Base-by-base conservation (phyloP, 192 early-diverging fungal species). In the Coemansia sp. region DNA sequence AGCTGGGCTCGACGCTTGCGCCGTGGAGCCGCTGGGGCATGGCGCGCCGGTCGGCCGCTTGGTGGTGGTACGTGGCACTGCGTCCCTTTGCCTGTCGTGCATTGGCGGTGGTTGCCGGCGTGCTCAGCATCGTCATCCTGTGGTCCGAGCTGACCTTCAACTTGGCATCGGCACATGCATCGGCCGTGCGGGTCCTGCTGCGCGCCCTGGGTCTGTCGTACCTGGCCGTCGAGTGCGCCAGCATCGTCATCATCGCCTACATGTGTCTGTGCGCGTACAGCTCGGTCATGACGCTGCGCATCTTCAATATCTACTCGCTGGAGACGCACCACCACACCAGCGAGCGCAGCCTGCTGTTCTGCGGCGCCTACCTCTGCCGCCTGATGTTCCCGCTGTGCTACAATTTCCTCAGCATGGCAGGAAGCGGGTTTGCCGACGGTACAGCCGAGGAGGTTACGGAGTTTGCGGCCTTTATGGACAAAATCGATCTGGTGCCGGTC, bases 121-220 rank as follows among this genome's bases (percentile, higher is more conserved):
- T 84, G 20, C 64, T 89, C 29, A 92, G 93, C 25, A 56, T 85
- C 2, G 73, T 84, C 25, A 81, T 98, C 30, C 75, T 98, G 28
- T 98, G 96, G 96, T 96, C 94, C 4, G 96, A 98, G 74, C 82
- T 94, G 31, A 95, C 92, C 0, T 97, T 96, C 67, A 91, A 94
- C 57, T 59, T 88, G 29, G 53, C 70, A 11, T 72, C 79, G 22
- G 86, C 88, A 28, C 77, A 84, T 6, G 65, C 96, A 40, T 93
- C 91, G 6, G 84, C 92, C 53, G 88, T 95, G 50, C 85, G 81
- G 25, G 61, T 88, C 27, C 56, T 92, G 48, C 55, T 87, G 72
- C 74, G 82, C 53, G 60, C 84, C 27, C 54, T 74, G 72, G 74
- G 83, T 11, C 52, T 81, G 30, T 82, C 84, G 10, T 89, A 89